A percentile compares a stretch with the other conserved stretches of the same genome.
These are phyloP conservation scores for Colletotrichum sp. DNA, from an alignment of 2,329 filamentous ascomycete species.

Conservation along the genomic window DNA sequence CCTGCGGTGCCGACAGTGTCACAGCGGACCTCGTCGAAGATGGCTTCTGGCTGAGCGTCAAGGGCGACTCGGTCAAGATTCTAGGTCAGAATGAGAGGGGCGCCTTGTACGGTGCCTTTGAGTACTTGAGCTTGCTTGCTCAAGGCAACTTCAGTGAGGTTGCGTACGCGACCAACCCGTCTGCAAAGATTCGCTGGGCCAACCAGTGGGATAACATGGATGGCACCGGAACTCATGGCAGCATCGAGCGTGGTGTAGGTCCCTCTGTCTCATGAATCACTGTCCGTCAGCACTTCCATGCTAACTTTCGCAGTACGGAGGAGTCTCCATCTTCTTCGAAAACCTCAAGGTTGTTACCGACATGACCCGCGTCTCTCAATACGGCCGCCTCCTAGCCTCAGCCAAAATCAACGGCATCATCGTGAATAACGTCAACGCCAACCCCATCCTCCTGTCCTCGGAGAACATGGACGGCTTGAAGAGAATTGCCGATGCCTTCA, in stretches of 20 bases:
- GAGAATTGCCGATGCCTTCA: conserved; percentile 67
- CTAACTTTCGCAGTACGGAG: conserved; percentile 52
- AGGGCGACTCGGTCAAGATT: conserved; percentile 56
- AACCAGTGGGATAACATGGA: conserved; percentile 79
- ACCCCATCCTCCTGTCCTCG: conserved; percentile 58
- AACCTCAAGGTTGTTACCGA: conserved; percentile 61
- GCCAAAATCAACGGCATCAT: conserved; percentile 70
- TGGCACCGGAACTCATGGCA: conserved; percentile 41
- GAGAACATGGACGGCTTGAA: conserved; percentile 66
- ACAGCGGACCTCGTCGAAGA: conserved; percentile 51
- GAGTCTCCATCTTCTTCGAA: conserved; percentile 71
- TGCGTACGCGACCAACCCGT: conserved; percentile 57
- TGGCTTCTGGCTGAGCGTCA: conserved; percentile 65
- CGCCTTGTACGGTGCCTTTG: conserved; percentile 72
- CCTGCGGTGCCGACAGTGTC: conserved; percentile 48
- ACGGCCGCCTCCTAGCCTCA: conserved; percentile 70
- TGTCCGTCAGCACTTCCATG: not conserved
- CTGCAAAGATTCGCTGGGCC: conserved; percentile 69
- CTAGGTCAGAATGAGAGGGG: conserved; percentile 71
- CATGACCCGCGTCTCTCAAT: conserved; percentile 63
- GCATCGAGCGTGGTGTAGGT: conserved; percentile 63
- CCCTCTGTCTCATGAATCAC: not conserved
- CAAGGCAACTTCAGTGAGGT: conserved; percentile 53
- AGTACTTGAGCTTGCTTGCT: conserved; percentile 70
- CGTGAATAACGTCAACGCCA: conserved; percentile 77